These are phyloP conservation scores for Cyberlindnera americana DNA, from an alignment of 805 yeast genomes.

Conservation along the genomic window DNA sequence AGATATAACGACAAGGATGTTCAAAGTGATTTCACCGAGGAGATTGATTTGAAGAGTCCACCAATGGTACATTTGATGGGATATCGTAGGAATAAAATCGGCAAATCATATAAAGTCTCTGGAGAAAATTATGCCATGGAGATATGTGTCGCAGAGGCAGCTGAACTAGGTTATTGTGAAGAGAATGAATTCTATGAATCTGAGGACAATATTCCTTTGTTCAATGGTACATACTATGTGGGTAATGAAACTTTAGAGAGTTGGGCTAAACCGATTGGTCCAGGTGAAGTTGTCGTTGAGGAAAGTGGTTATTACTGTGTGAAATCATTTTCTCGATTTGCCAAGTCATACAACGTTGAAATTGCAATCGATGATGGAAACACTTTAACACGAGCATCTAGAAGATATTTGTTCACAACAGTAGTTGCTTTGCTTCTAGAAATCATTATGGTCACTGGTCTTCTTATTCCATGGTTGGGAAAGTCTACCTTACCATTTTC, in stretches of 20 bases:
- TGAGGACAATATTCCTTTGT: too few relatives aligned
- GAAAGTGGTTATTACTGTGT: constrained; percentile 3
- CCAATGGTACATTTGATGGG: background rate
- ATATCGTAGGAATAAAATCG: background rate
- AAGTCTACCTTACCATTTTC: background rate
- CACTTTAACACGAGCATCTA: background rate
- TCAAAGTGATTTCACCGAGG: too few relatives aligned
- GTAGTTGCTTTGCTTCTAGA: too few relatives aligned
- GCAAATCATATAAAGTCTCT: background rate
- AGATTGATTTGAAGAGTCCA: too few relatives aligned
- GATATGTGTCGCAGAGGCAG: background rate
- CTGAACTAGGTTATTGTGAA: background rate
- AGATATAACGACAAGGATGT: too few relatives aligned
- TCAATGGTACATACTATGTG: too few relatives aligned
- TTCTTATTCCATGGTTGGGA: background rate
- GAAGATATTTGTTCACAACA: background rate
- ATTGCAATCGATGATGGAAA: background rate
- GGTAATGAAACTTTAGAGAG: too few relatives aligned
- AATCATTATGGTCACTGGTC: background rate
- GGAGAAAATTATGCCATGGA: background rate
- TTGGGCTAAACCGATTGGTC: too few relatives aligned
- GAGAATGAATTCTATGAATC: background rate
- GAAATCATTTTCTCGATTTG: background rate
- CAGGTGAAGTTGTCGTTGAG: background rate
- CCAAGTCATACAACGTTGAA: background rate